These are phyloP conservation scores for Elaeagnus macrophylla DNA, from an alignment of 306 rosid species.

Conservation along the genomic window DNA sequence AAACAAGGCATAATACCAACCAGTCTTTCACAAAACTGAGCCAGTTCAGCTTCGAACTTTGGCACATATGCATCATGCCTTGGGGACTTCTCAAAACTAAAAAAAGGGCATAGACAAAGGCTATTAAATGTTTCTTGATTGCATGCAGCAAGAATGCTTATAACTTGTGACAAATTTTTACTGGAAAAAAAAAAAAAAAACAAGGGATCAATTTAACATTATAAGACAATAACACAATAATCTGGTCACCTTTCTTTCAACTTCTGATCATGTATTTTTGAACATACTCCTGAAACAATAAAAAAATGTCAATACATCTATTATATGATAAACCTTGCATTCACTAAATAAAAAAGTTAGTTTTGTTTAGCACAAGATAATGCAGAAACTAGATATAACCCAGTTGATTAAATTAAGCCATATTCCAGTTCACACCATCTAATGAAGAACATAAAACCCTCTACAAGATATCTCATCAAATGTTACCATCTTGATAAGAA, in stretches of 20 bases:
- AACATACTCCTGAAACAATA: conserved; percentile 67
- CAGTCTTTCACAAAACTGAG: conserved; percentile 92
- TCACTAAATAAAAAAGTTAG: conserved; percentile 2
- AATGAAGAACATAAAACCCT: no score
- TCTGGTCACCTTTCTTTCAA: conserved; percentile 80
- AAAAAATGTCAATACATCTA: neutral
- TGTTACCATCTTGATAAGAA: no score
- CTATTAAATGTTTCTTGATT: neutral
- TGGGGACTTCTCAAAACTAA: conserved; percentile 88
- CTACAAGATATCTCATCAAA: no score
- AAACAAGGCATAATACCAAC: conserved; percentile 28
- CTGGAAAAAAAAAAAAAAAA: no score
- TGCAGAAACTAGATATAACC: neutral
- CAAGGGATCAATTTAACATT: no score
- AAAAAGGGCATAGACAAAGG: conserved; percentile 8
- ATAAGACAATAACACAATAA: neutral
- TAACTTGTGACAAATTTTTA: no score
- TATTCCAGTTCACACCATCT: no score
- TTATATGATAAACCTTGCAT: conserved; percentile 3
- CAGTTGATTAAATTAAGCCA: neutral
- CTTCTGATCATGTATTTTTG: conserved; percentile 81
- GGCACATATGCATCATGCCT: conserved; percentile 75
- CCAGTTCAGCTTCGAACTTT: conserved; percentile 88
- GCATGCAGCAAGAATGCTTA: no score
- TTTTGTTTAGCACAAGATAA: neutral